Evolutionary conservation across 225 moss, liverwort and hornwort genomes (phyloP).

Genomic region (Sphagnum tenellum): DNA sequence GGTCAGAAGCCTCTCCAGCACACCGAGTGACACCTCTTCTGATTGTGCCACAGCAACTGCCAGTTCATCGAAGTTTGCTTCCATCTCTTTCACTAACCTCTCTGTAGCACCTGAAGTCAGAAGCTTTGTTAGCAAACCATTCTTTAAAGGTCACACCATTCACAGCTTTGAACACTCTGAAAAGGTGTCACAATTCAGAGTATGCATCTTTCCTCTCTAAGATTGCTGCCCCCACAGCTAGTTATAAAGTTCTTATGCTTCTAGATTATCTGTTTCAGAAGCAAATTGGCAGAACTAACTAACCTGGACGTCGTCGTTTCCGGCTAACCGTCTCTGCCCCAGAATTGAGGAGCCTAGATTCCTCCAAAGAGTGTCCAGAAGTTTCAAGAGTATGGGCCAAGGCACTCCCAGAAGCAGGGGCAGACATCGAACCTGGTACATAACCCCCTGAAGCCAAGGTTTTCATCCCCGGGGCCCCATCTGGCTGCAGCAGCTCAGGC

Average conservation of each 20-base stretch:
- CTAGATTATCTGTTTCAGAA: no score
- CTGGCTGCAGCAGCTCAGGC: conserved; percentile 48
- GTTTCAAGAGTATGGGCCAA: conserved; percentile 9
- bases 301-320: conserved; percentile 67
- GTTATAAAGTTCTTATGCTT: no score
- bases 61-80: conserved; percentile 59
- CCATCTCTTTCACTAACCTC: conserved; percentile 45
- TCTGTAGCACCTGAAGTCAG: conserved; percentile 32
- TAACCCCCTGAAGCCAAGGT: conserved; percentile 14
- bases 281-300: not conserved
- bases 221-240: no score
- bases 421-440: conserved; percentile 12
- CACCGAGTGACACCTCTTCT: conserved; percentile 44
- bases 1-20: conserved; percentile 58
- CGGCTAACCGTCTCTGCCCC: conserved; percentile 39
- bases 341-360: conserved; percentile 29
- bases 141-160: no score
- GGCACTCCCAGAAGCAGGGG: conserved; percentile 10
- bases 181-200: no score
- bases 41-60: conserved; percentile 61
- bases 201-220: no score
- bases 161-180: no score
- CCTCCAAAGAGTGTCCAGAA: conserved; percentile 27
- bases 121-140: no score
- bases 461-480: conserved; percentile 28